Conservation (phyloP, 805 yeast genomes). For the Lachancea thermotolerans region DNA sequence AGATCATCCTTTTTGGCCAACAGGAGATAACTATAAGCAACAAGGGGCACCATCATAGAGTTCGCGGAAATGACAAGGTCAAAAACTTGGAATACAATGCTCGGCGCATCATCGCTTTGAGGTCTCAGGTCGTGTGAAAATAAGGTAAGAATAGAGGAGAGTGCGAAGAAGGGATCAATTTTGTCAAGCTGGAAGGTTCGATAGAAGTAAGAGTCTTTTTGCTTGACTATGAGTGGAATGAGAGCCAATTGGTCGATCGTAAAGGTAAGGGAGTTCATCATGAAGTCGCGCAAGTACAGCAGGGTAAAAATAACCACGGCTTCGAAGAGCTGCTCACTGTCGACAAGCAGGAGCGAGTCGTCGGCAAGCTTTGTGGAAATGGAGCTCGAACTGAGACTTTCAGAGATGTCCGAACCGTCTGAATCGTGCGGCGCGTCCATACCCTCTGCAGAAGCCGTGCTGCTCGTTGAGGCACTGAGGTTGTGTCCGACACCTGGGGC, state of each 20-base stretch:
- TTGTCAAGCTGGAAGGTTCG: slow-evolving; percentile 30
- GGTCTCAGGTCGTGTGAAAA: slow-evolving; percentile 62
- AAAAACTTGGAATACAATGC: slow-evolving; percentile 54
- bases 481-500: slow-evolving; percentile 5
- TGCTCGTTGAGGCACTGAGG: slow-evolving; percentile 17
- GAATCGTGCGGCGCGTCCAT: no score
- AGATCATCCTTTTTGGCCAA: slow-evolving; percentile 40
- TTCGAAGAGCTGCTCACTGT: slow-evolving; percentile 32
- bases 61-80: slow-evolving; percentile 57
- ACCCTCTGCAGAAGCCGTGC: slow-evolving; percentile 4
- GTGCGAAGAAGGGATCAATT: slow-evolving; percentile 57
- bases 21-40: slow-evolving; percentile 55
- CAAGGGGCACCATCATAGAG: slow-evolving; percentile 48
- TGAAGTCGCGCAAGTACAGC: slow-evolving; percentile 70
- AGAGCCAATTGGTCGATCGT: slow-evolving; percentile 59
- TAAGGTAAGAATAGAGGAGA: slow-evolving; percentile 72
- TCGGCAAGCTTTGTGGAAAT: slow-evolving; percentile 14
- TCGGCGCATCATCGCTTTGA: slow-evolving; percentile 26
- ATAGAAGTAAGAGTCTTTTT: slow-evolving; percentile 41
- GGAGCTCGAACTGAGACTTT: slow-evolving; percentile 12
- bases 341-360: slow-evolving; percentile 8
- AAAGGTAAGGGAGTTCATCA: slow-evolving; percentile 64
- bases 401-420: slow-evolving; percentile 9
- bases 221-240: slow-evolving; percentile 54
- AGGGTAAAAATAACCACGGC: slow-evolving; percentile 53